These are phyloP conservation scores for Ophiocordyceps polyrhachis-furcata DNA, from an alignment of 2,329 filamentous ascomycete species.

Conservation along the genomic window DNA sequence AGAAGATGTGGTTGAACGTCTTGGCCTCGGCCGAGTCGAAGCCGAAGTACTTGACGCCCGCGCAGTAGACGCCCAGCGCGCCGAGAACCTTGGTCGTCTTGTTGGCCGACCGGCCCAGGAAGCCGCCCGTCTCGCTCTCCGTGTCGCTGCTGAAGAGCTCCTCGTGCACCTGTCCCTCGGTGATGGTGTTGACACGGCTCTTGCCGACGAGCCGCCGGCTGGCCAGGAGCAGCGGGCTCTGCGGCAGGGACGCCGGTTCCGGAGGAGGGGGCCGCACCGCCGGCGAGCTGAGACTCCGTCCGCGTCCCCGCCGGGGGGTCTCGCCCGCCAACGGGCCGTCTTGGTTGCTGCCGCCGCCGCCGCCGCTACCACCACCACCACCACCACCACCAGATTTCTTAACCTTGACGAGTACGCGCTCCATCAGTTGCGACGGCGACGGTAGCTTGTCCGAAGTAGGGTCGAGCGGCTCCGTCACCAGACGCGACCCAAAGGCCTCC, in stretches of 20 bases:
- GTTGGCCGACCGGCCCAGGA: slow-evolving; percentile 46
- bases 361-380: slow-evolving; percentile 1
- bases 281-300: slow-evolving; percentile 56
- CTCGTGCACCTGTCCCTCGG: slow-evolving; percentile 36
- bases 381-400: slow-evolving; percentile 42
- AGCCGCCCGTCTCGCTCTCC: slow-evolving; percentile 46
- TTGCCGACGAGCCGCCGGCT: slow-evolving; percentile 28
- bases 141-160: slow-evolving; percentile 55
- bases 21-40: slow-evolving; percentile 66
- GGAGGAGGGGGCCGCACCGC: slow-evolving; percentile 38
- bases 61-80: slow-evolving; percentile 62
- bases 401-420: slow-evolving; percentile 81
- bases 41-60: slow-evolving; percentile 62
- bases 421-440: slow-evolving; percentile 67
- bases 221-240: slow-evolving; percentile 34
- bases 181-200: slow-evolving; percentile 37
- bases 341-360: slow-evolving; percentile 17
- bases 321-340: slow-evolving; percentile 16
- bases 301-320: slow-evolving; percentile 29
- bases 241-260: slow-evolving; percentile 29
- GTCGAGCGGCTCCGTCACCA: slow-evolving; percentile 60
- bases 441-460: slow-evolving; percentile 52
- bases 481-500: slow-evolving; percentile 59
- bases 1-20: slow-evolving; percentile 86
- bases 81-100: slow-evolving; percentile 76